phyloP scores from a whole-genome alignment of 805 yeast genomes.

The Saccharomycopsis guyanensis region DNA sequence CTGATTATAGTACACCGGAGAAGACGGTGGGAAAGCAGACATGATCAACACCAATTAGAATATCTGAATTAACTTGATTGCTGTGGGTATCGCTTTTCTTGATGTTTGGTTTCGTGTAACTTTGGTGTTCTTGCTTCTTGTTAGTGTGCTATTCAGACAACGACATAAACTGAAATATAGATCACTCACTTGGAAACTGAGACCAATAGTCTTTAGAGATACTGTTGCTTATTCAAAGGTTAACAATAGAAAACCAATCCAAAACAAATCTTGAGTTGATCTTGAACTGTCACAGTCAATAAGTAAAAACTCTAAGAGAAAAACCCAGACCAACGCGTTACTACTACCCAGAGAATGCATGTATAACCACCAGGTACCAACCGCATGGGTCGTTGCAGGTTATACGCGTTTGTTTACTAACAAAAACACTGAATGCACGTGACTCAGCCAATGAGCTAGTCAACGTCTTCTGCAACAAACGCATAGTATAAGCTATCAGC shows the following conservation, averaged over 20 bases:
- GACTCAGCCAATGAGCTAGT: background rate
- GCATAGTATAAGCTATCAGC: constrained; percentile 58
- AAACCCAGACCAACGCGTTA: background rate
- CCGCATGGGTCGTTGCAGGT: background rate
- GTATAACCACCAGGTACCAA: background rate
- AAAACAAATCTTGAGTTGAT: no score
- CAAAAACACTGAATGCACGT: background rate
- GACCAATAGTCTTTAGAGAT: no score
- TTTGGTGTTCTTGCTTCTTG: no score
- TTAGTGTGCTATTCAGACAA: no score
- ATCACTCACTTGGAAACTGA: no score
- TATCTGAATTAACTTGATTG: background rate
- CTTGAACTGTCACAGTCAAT: no score
- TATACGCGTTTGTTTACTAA: background rate
- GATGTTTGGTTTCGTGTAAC: no score
- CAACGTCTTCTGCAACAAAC: constrained; percentile 24
- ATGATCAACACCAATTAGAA: background rate
- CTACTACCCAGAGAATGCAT: background rate
- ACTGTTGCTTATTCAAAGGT: no score
- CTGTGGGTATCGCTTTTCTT: background rate
- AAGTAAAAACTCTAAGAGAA: no score
- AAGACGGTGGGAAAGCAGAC: constrained; percentile 11
- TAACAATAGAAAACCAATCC: no score
- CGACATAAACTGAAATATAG: no score
- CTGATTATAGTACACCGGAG: constrained; percentile 11